These are phyloP conservation scores for Akanthomyces muscarius DNA, from an alignment of 2,329 filamentous ascomycete genomes.

Conservation along the genomic window DNA sequence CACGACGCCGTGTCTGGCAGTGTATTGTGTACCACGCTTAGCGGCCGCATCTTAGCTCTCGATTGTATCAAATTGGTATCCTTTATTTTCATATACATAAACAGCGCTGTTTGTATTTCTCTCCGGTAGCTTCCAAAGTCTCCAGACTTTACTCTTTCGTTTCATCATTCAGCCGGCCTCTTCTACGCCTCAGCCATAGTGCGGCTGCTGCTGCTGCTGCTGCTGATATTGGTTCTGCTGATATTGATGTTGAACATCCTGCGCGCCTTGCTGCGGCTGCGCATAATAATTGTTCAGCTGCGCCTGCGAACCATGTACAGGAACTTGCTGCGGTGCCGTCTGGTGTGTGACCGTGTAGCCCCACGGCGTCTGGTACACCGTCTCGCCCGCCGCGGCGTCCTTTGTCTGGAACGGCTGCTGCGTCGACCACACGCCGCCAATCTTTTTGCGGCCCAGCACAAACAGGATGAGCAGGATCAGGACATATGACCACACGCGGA, in stretches of 20 bases:
- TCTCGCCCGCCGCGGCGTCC: not conserved
- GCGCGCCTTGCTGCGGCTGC: not conserved
- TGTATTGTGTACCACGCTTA: too few species aligned
- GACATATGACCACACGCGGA: constrained; percentile 6
- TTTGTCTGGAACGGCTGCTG: constrained; percentile 16
- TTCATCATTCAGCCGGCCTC: not conserved
- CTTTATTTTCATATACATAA: too few species aligned
- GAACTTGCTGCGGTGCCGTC: not conserved
- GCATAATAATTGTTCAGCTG: constrained; percentile 4
- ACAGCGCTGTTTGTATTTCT: too few species aligned
- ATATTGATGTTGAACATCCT: not conserved
- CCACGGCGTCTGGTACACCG: constrained; percentile 16
- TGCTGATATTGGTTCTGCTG: not conserved
- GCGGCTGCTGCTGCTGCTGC: not conserved
- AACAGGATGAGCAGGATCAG: not conserved
- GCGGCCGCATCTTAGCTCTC: too few species aligned
- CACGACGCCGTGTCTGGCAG: too few species aligned
- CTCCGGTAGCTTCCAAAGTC: too few species aligned
- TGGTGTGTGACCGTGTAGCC: constrained; percentile 5
- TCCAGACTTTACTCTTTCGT: not conserved
- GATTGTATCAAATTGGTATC: too few species aligned
- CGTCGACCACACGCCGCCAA: constrained; percentile 16
- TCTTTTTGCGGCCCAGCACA: constrained; percentile 13
- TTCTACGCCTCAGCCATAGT: constrained; percentile 1
- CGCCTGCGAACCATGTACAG: not conserved